Evolutionary conservation across 1,284 basidiomycete species (phyloP).

Genomic region (Cryptococcus amylolentus): DNA sequence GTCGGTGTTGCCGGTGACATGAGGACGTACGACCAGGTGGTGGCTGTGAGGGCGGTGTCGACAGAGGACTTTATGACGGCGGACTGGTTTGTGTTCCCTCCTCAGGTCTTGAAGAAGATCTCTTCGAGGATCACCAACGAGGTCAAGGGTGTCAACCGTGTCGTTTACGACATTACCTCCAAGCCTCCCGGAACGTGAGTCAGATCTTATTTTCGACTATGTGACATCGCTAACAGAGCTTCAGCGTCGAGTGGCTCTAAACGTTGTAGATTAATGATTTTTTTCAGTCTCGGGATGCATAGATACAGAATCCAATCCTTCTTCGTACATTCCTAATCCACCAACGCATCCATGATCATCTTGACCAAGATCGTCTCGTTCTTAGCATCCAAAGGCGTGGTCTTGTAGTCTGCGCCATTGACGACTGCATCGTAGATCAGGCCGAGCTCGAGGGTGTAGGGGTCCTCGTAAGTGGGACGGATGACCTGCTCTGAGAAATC

Average conservation of each 20-base stretch:
- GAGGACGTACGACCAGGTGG: conserved; percentile 95
- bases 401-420: conserved; percentile 35
- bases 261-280: background rate
- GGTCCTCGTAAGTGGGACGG: conserved; percentile 49
- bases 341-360: conserved; percentile 42
- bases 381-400: conserved; percentile 38
- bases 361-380: conserved; percentile 47
- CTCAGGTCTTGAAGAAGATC: conserved; percentile 82
- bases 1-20: conserved; percentile 98
- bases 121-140: conserved; percentile 98
- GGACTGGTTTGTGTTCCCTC: conserved; percentile 96
- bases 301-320: conserved; percentile 4
- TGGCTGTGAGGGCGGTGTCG: conserved; percentile 84
- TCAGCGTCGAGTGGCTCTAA: conserved; percentile 46
- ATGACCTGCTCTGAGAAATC: conserved; percentile 36
- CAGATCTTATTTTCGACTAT: conserved; percentile 9
- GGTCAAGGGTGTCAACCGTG: conserved; percentile 81
- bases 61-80: conserved; percentile 98
- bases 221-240: conserved; percentile 1
- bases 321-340: conserved; percentile 12
- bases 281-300: conserved; percentile 13
- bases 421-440: conserved; percentile 39
- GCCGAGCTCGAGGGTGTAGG: conserved; percentile 45
- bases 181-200: conserved; percentile 82
- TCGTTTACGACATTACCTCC: conserved; percentile 94